Evolutionary conservation across 129 eudicot species (phyloP).

Genomic region (Heracleum sosnowskyi): DNA sequence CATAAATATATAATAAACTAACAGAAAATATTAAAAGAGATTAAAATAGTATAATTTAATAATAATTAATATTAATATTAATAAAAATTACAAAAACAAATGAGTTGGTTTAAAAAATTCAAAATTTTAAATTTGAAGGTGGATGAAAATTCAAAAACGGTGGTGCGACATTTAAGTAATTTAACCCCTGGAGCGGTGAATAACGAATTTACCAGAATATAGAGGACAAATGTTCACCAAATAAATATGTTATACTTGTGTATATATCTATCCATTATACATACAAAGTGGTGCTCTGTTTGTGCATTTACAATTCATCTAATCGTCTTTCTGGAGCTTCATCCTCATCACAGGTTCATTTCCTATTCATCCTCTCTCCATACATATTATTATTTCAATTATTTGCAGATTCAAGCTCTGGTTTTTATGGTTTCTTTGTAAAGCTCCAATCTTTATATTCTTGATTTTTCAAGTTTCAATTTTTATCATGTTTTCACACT

Average conservation of each 20-base stretch:
- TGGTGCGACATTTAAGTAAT: not conserved
- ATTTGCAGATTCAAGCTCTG: not conserved
- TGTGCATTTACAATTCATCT: not conserved
- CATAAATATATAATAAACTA: too few relatives aligned
- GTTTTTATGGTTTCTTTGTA: not conserved
- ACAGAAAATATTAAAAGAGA: too few relatives aligned
- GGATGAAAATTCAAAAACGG: not conserved
- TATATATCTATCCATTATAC: not conserved
- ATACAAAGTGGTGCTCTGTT: not conserved
- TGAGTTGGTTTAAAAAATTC: too few relatives aligned
- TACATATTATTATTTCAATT: not conserved
- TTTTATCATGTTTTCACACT: not conserved
- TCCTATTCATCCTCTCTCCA: not conserved
- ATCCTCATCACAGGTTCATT: constrained; percentile 9
- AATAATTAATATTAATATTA: too few relatives aligned
- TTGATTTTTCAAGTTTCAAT: not conserved
- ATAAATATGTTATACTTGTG: not conserved
- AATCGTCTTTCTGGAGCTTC: not conserved
- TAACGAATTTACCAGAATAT: not conserved
- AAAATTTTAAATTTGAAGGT: too few relatives aligned
- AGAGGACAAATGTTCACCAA: not conserved
- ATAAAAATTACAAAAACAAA: too few relatives aligned
- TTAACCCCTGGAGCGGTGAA: not conserved
- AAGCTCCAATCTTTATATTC: not conserved
- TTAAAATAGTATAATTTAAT: too few relatives aligned